Percentiles rank a stretch among this genome's conserved stretches.
Conservation (phyloP, 78 protist genomes). For the Monosiga brevicollis region DNA sequence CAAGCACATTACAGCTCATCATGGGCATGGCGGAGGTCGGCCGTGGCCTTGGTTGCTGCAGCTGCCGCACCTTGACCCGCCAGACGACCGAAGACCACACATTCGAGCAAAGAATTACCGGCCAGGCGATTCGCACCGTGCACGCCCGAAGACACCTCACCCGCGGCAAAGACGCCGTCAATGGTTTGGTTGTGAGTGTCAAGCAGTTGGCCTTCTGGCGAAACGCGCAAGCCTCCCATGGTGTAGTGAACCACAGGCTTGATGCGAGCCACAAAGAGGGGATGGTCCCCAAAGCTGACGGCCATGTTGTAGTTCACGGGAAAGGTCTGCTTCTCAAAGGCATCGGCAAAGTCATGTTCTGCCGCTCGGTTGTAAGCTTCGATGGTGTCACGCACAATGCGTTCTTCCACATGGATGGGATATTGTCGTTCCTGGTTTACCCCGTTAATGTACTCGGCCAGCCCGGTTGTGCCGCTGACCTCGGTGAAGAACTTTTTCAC, state of each 20-base stretch:
- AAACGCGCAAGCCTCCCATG: conserved; percentile 61
- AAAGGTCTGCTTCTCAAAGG: conserved; percentile 55
- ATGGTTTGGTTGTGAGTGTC: conserved; percentile 5
- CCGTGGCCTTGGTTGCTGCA: not conserved
- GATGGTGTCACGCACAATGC: no score
- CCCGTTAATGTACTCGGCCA: conserved; percentile 18
- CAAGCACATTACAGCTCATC: not conserved
- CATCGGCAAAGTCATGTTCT: no score
- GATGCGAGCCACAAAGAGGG: conserved; percentile 32
- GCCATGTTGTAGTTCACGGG: conserved; percentile 16
- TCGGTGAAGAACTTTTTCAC: conserved; percentile 10
- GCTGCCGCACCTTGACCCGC: conserved; percentile 16
- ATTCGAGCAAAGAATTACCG: conserved; percentile 74
- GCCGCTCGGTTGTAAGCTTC: no score
- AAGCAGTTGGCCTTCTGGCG: conserved; percentile 24
- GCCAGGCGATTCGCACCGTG: conserved; percentile 84
- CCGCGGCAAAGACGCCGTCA: conserved; percentile 65
- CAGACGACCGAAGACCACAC: conserved; percentile 69
- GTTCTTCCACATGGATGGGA: no score
- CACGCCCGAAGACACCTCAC: conserved; percentile 81
- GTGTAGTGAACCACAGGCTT: conserved; percentile 78
- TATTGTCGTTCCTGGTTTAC: conserved; percentile 16
- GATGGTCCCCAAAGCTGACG: conserved; percentile 18
- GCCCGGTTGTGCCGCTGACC: not conserved
- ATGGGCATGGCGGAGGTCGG: not conserved